A percentile compares a stretch with the other conserved stretches of the same genome.
Evolutionary conservation across 768 basidiomycete species (phyloP).

Genomic region (Clitopilus passeckerianus): DNA sequence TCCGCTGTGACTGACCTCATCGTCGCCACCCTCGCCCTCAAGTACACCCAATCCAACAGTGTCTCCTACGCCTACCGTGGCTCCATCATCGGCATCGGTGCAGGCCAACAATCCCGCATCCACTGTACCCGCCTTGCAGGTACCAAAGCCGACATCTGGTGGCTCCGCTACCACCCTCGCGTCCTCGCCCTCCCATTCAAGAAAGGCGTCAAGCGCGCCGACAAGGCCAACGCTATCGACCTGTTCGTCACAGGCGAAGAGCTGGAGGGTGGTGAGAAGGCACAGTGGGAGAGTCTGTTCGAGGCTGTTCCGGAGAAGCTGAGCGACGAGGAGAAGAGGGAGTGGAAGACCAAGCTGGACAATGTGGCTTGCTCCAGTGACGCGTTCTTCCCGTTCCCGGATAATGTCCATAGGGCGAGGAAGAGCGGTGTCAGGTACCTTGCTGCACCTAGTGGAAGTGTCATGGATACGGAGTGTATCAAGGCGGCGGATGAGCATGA

Average conservation of each 20-base stretch:
- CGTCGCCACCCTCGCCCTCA: slow-evolving; percentile 93
- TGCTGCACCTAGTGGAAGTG: slow-evolving; percentile 88
- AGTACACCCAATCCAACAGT: slow-evolving; percentile 99
- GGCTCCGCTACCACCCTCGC: slow-evolving; percentile 94
- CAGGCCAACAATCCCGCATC: slow-evolving; percentile 97
- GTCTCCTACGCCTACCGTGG: slow-evolving; percentile 94
- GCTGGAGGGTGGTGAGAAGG: slow-evolving; percentile 84
- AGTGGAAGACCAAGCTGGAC: slow-evolving; percentile 70
- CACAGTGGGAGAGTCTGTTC: slow-evolving; percentile 89
- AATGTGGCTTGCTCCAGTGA: slow-evolving; percentile 93
- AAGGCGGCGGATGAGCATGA: slow-evolving; percentile 92
- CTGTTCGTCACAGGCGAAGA: slow-evolving; percentile 89
- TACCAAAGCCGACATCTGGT: slow-evolving; percentile 98
- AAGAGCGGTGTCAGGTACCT: slow-evolving; percentile 92
- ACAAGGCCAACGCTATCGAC: slow-evolving; percentile 98
- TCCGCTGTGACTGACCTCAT: slow-evolving; percentile 86
- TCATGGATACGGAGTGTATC: slow-evolving; percentile 97
- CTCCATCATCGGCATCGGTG: slow-evolving; percentile 91
- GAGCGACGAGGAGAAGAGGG: slow-evolving; percentile 62
- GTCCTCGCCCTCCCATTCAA: slow-evolving; percentile 94
- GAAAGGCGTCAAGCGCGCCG: slow-evolving; percentile 94
- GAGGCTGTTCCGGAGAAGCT: slow-evolving; percentile 65
- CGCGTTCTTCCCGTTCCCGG: slow-evolving; percentile 99
- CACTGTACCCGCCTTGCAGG: slow-evolving; percentile 99
- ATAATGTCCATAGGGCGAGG: slow-evolving; percentile 91